Percentiles rank a stretch among this genome's conserved stretches.
These are phyloP conservation scores for Flaveria ramosissima DNA, from an alignment of 129 eudicot species.

Conservation along the genomic window DNA sequence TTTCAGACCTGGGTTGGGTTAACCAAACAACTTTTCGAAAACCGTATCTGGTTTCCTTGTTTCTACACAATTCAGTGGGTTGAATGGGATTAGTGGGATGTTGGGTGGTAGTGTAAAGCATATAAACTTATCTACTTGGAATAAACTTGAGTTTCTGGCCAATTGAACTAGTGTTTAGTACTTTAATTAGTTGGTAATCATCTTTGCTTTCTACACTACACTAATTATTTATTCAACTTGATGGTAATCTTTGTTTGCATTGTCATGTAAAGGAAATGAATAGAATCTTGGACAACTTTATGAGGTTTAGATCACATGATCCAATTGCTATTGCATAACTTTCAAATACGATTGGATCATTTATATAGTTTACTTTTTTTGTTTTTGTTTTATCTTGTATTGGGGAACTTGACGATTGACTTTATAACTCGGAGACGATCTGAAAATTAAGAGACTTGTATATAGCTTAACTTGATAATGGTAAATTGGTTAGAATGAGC, in stretches of 20 bases:
- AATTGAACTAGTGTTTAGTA: slow-evolving; percentile 20
- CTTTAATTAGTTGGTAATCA: slow-evolving; percentile 17
- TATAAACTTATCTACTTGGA: slow-evolving; percentile 30
- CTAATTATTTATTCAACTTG: slow-evolving; percentile 24
- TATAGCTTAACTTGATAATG: not conserved
- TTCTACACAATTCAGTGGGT: slow-evolving; percentile 1
- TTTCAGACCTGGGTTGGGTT: no score
- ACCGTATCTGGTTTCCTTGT: not conserved
- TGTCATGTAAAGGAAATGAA: slow-evolving; percentile 18
- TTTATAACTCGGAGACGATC: not conserved
- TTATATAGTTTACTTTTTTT: not conserved
- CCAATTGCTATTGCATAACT: slow-evolving; percentile 18
- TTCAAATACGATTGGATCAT: not conserved
- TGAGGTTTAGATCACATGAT: slow-evolving; percentile 28
- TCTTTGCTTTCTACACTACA: slow-evolving; percentile 7
- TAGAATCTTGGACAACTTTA: slow-evolving; percentile 16
- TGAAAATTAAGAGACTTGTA: not conserved
- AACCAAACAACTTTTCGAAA: no score
- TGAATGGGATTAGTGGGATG: not conserved
- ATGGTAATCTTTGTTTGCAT: slow-evolving; percentile 7
- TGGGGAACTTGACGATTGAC: not conserved
- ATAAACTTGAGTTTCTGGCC: slow-evolving; percentile 31
- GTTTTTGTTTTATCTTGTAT: not conserved
- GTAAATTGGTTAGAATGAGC: no score
- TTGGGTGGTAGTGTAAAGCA: not conserved